phyloP scores from a whole-genome alignment of 306 rosid species.

The Casuarina cunninghamiana region DNA sequence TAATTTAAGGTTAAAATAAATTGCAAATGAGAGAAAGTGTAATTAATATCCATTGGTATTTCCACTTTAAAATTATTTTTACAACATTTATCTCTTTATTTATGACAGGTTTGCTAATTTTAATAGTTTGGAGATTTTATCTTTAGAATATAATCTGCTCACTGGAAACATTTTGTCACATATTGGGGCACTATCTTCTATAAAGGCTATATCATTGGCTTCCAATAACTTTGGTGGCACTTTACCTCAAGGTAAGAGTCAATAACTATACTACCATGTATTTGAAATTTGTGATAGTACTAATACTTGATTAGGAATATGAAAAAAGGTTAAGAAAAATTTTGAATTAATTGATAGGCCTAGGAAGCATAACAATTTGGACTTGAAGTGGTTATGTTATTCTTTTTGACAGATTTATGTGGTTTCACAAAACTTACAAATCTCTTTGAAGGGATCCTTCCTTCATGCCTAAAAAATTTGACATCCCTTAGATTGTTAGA shows the following conservation, averaged over 20 bases:
- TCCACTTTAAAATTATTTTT: neutral
- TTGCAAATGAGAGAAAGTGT: too few relatives aligned
- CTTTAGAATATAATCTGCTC: neutral
- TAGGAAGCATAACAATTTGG: neutral
- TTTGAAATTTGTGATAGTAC: neutral
- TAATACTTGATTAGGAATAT: neutral
- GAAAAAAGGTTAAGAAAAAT: too few relatives aligned
- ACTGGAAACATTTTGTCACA: neutral
- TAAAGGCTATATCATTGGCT: neutral
- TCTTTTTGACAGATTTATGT: constrained; percentile 8
- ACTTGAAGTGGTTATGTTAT: too few relatives aligned
- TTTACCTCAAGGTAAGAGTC: constrained; percentile 12
- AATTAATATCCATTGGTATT: too few relatives aligned
- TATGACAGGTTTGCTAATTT: neutral
- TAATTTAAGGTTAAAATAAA: too few relatives aligned
- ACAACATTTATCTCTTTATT: neutral
- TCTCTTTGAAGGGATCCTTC: constrained; percentile 8
- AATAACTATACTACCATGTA: too few relatives aligned
- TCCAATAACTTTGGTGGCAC: neutral
- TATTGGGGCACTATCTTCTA: neutral
- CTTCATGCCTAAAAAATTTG: constrained; percentile 23
- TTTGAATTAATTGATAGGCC: too few relatives aligned
- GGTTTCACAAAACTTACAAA: constrained; percentile 7
- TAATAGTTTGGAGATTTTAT: neutral
- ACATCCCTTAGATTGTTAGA: constrained; percentile 16